Percentiles rank a stretch among this genome's conserved stretches.
These are phyloP conservation scores for Syzygium jambos DNA, from an alignment of 345 rosid genomes.

Conservation along the genomic window DNA sequence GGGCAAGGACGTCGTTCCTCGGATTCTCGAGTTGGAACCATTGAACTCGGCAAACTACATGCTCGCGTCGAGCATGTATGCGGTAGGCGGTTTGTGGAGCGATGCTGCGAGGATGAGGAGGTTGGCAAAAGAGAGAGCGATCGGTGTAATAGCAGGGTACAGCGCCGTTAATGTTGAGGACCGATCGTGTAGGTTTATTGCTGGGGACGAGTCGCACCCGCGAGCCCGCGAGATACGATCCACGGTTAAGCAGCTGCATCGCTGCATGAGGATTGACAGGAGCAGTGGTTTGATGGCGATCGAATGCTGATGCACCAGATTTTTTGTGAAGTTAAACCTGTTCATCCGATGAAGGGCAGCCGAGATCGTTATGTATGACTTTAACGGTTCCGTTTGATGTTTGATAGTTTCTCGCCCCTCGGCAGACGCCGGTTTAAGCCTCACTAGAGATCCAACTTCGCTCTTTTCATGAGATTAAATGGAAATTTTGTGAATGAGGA, in stretches of 20 bases:
- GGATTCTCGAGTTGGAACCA: slow-evolving; percentile 52
- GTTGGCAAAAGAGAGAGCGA: slow-evolving; percentile 43
- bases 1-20: slow-evolving; percentile 25
- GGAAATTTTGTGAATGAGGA: not conserved
- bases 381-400: not conserved
- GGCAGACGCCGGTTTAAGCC: not conserved
- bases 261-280: slow-evolving; percentile 13
- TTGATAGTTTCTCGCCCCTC: not conserved
- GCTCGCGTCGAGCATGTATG: slow-evolving; percentile 50
- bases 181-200: slow-evolving; percentile 26
- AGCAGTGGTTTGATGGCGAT: not conserved
- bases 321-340: not conserved
- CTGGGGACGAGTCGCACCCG: slow-evolving; percentile 37
- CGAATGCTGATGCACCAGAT: not conserved
- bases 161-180: slow-evolving; percentile 41
- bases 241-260: slow-evolving; percentile 21
- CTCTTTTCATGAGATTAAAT: not conserved
- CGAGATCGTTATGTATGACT: not conserved
- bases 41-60: slow-evolving; percentile 43
- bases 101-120: slow-evolving; percentile 39
- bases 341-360: not conserved
- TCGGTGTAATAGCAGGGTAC: slow-evolving; percentile 37
- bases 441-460: not conserved
- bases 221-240: slow-evolving; percentile 9
- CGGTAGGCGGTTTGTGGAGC: slow-evolving; percentile 40